Evolutionary conservation across 139 green algal genomes (phyloP).

Genomic region (Micractinium conductrix): DNA sequence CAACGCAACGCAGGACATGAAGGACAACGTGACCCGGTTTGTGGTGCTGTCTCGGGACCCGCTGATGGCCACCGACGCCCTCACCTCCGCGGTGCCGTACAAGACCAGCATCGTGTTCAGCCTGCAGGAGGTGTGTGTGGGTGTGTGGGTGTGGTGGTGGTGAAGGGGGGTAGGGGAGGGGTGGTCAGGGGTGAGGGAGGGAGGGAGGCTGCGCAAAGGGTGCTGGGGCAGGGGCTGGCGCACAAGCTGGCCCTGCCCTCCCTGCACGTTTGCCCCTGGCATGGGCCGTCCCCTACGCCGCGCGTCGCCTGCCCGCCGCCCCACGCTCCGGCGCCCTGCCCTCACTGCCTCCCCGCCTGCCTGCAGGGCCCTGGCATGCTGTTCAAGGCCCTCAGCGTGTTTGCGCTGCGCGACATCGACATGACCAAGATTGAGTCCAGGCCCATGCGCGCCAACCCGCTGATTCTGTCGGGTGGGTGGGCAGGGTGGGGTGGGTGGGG

Average conservation of each 20-base stretch:
- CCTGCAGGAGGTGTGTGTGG: slow-evolving; percentile 55
- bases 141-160: too few relatives aligned
- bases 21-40: slow-evolving; percentile 96
- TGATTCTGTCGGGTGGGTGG: slow-evolving; percentile 30
- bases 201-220: not conserved
- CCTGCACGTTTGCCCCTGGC: too few relatives aligned
- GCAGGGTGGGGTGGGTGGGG: not conserved
- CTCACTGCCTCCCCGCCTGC: not conserved
- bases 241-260: too few relatives aligned
- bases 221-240: not conserved
- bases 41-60: slow-evolving; percentile 94
- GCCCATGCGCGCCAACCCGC: slow-evolving; percentile 71
- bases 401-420: slow-evolving; percentile 97
- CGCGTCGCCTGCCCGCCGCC: too few relatives aligned
- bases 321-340: not conserved
- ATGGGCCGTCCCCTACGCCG: too few relatives aligned
- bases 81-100: slow-evolving; percentile 33
- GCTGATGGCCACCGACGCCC: slow-evolving; percentile 58
- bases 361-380: slow-evolving; percentile 85
- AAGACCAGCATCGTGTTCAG: slow-evolving; percentile 97
- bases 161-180: too few relatives aligned
- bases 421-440: slow-evolving; percentile 97
- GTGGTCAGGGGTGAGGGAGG: not conserved
- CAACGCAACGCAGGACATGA: slow-evolving; percentile 89
- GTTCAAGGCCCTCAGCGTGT: slow-evolving; percentile 97